Evolutionary conservation across 2,329 filamentous ascomycete species (phyloP), one percentile per base, ranked within the genome.

Genomic region (Aspergillus quadrilineatus): DNA sequence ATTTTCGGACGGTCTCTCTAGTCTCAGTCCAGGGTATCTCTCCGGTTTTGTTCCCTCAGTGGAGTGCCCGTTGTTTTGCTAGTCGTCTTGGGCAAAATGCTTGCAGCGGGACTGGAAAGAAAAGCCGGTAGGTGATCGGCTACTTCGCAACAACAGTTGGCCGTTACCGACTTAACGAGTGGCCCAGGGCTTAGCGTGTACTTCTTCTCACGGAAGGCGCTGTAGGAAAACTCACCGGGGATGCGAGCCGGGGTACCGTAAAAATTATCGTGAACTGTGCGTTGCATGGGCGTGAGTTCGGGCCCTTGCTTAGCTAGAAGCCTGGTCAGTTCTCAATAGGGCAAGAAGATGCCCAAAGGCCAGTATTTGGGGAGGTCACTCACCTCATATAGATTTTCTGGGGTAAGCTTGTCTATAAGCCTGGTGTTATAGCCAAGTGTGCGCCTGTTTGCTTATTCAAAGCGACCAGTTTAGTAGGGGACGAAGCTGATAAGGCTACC

Each of bases 71-170:
- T 14, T 10, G 5, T 44, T 29, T 37, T 26, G 42, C 22, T 15
- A 29, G 12, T 10, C n/a, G 17, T 39, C 43, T 9, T 30, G 14
- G 26, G 22, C 30, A 51, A 32, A 43, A 29, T 34, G 37, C 30
- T 37, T 36, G 50, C 42, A 29, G 48, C 42, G 30, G 39, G 9
- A 12, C 39, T 48, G 34, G 36, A 15, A 47, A 9, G 14, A 43
- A 50, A 47, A 36, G 36, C 36, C 55, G 55, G 55, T 57, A 45
- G 50, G 37, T 50, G 39, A 41, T 45, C 12, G 30, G 39, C 22
- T 45, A 22, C 15, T n/a, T 32, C 12, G 3, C 37, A 30, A 34
- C 14, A 29, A 4, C 12, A 22, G 32, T 32, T 10, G 29, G 22
- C 6, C n/a, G n/a, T 9, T 8, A 17, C n/a, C 6, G 10, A 10